Conservation (phyloP, 768 basidiomycete genomes). For the Rubroboletus satanas region DNA sequence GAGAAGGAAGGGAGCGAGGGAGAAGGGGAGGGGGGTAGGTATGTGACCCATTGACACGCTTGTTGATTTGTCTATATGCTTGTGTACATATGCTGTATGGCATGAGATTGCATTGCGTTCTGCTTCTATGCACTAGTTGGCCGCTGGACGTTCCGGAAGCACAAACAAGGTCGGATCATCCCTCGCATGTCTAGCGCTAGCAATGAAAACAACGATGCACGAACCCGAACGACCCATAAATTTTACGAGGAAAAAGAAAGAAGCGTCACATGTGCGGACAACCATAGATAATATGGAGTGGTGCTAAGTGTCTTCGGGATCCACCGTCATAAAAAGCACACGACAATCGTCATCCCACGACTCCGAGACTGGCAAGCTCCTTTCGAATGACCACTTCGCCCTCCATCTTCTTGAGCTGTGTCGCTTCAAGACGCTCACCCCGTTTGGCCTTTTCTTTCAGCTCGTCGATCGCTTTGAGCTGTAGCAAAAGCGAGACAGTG, state of each 20-base stretch:
- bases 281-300: not conserved
- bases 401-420: conserved; percentile 96
- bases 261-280: not conserved
- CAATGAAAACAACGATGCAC: not conserved
- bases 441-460: conserved; percentile 88
- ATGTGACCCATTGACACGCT: not conserved
- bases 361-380: conserved; percentile 56
- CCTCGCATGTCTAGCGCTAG: not conserved
- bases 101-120: not conserved
- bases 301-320: not conserved
- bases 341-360: conserved; percentile 12
- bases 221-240: conserved; percentile 2
- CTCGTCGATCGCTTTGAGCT: conserved; percentile 99
- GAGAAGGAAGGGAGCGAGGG: conserved; percentile 1
- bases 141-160: not conserved
- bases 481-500: not conserved
- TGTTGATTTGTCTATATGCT: not conserved
- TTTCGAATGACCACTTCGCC: conserved; percentile 79
- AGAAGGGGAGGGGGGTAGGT: not conserved
- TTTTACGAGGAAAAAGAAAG: conserved; percentile 1
- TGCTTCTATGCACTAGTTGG: not conserved
- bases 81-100: not conserved
- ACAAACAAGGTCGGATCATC: not conserved
- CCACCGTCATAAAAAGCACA: not conserved
- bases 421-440: conserved; percentile 90